Conservation (phyloP, 345 rosid species). For the Dimocarpus longan region DNA sequence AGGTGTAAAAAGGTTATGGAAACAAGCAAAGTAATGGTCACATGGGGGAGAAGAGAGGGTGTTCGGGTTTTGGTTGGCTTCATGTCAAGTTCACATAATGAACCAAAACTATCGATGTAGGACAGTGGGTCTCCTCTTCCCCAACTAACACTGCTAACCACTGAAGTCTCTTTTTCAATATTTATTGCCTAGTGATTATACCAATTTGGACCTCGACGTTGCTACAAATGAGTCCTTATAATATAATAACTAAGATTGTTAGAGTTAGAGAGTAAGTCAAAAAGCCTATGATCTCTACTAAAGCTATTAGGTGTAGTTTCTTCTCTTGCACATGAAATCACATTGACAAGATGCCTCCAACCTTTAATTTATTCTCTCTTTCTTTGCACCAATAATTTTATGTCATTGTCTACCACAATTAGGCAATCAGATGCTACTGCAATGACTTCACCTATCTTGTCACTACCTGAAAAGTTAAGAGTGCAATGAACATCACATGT, state of each 20-base stretch:
- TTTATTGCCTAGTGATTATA: not conserved
- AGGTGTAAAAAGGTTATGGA: slow-evolving; percentile 32
- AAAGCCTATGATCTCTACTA: not conserved
- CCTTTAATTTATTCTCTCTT: not conserved
- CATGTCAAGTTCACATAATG: slow-evolving; percentile 43
- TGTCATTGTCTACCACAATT: not conserved
- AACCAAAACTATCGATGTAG: slow-evolving; percentile 27
- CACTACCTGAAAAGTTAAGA: too few relatives aligned
- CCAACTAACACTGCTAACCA: slow-evolving; percentile 6
- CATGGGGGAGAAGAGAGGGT: slow-evolving; percentile 47
- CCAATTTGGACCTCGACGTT: not conserved
- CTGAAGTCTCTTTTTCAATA: not conserved
- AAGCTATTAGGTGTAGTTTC: not conserved
- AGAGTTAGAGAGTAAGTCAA: not conserved
- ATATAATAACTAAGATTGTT: not conserved
- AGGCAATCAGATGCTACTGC: not conserved
- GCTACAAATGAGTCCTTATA: not conserved
- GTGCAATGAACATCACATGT: too few relatives aligned
- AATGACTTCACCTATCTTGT: too few relatives aligned
- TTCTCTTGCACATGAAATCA: not conserved
- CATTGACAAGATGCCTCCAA: too few relatives aligned
- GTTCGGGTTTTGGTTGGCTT: slow-evolving; percentile 45
- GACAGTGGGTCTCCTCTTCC: slow-evolving; percentile 35
- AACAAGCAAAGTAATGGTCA: slow-evolving; percentile 41
- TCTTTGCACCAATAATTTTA: too few relatives aligned